These are phyloP conservation scores for Saprolegnia parasitica DNA, from an alignment of 352 stramenopile genomes.

Conservation along the genomic window DNA sequence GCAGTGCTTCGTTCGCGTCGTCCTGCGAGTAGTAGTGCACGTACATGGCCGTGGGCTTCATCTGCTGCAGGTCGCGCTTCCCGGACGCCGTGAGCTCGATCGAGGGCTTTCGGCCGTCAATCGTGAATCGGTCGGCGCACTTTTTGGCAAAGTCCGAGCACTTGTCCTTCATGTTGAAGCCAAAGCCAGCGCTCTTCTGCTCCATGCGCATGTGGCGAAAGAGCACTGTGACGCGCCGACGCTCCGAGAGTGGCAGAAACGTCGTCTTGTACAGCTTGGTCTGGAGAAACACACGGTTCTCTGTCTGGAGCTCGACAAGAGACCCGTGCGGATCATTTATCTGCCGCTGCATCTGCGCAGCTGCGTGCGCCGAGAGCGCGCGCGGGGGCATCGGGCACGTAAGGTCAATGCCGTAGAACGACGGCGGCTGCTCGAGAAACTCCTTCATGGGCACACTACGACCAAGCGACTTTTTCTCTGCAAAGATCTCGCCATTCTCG, in stretches of 20 bases:
- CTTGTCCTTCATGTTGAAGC: conserved; percentile 16
- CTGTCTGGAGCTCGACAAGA: background rate
- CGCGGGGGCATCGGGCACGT: conserved; percentile 8
- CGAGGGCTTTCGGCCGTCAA: conserved; percentile 5
- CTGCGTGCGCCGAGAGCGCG: background rate
- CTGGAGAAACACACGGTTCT: background rate
- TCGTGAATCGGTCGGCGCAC: conserved; percentile 10
- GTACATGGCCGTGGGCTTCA: background rate
- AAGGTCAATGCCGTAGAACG: conserved; percentile 20
- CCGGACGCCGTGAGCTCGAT: conserved; percentile 1
- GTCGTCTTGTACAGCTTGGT: background rate
- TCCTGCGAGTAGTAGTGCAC: conserved; percentile 23
- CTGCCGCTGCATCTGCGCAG: background rate
- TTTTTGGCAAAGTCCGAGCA: conserved; percentile 11
- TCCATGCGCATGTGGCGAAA: conserved; percentile 22
- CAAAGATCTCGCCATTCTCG: background rate
- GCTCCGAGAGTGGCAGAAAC: conserved; percentile 21
- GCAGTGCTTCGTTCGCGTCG: conserved; percentile 7
- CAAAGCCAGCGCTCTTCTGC: conserved; percentile 7
- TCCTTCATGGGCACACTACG: background rate
- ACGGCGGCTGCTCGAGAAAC: background rate
- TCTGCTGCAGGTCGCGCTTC: conserved; percentile 15
- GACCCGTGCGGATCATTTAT: background rate
- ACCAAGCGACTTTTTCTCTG: conserved; percentile 15
- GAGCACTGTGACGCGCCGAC: conserved; percentile 15